Conservation (phyloP, 1,284 basidiomycete genomes). For the Heimioporus retisporus region DNA sequence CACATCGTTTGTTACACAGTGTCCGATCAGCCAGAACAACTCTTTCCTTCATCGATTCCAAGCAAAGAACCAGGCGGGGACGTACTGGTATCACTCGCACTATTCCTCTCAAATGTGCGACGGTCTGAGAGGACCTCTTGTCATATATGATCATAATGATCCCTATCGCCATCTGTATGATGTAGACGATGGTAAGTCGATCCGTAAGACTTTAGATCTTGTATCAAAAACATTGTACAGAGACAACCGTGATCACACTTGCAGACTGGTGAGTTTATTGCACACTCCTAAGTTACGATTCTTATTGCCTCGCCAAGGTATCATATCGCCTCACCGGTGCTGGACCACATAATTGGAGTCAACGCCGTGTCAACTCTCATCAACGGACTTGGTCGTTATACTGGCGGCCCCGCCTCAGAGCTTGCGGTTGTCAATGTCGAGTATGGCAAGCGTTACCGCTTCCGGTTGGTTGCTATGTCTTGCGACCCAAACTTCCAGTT, state of each 20-base stretch:
- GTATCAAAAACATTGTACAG: slow-evolving; percentile 22
- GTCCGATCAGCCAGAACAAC: slow-evolving; percentile 36
- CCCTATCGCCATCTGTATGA: slow-evolving; percentile 48
- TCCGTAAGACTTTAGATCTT: background rate
- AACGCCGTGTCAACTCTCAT: slow-evolving; percentile 52
- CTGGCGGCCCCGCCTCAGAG: slow-evolving; percentile 41
- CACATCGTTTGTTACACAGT: slow-evolving; percentile 44
- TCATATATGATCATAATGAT: slow-evolving; percentile 52
- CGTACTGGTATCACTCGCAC: slow-evolving; percentile 49
- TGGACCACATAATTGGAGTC: too few species aligned
- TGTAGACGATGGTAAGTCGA: slow-evolving; percentile 46
- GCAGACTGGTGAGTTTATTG: slow-evolving; percentile 26
- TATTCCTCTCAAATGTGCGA: slow-evolving; percentile 51
- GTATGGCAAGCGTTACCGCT: slow-evolving; percentile 40
- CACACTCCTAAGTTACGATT: background rate
- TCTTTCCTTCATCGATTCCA: slow-evolving; percentile 37
- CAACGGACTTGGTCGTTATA: slow-evolving; percentile 59
- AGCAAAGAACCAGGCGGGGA: slow-evolving; percentile 34
- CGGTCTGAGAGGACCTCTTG: slow-evolving; percentile 54
- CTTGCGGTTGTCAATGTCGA: slow-evolving; percentile 47
- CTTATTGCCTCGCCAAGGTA: slow-evolving; percentile 27
- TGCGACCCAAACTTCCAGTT: slow-evolving; percentile 50
- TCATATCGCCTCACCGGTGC: background rate
- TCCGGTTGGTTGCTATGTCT: slow-evolving; percentile 46
- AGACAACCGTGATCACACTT: slow-evolving; percentile 42